Evolutionary conservation across 306 rosid species (phyloP).

Genomic region (Clitoria ternatea): DNA sequence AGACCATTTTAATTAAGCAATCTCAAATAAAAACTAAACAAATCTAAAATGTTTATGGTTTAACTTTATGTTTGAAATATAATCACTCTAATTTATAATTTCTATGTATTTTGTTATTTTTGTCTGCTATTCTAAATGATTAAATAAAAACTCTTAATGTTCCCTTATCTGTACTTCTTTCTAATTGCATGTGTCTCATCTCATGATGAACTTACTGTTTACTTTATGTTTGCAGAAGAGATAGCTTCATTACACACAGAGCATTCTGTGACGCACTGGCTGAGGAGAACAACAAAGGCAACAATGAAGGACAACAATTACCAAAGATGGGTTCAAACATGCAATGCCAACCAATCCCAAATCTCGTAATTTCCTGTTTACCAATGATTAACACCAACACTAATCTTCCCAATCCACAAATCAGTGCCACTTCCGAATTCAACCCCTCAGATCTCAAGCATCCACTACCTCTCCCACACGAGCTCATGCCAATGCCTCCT

Average conservation of each 20-base stretch:
- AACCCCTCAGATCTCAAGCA: constrained; percentile 27
- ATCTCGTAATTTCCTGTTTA: constrained; percentile 44
- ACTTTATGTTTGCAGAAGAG: constrained; percentile 55
- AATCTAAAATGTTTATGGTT: too few relatives aligned
- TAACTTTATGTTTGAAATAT: too few relatives aligned
- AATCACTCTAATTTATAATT: too few relatives aligned
- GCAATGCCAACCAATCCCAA: constrained; percentile 38
- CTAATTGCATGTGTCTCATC: background rate
- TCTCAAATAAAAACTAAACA: too few relatives aligned
- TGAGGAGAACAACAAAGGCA: constrained; percentile 62
- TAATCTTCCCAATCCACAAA: constrained; percentile 20
- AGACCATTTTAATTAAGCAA: too few relatives aligned
- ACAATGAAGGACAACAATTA: constrained; percentile 24
- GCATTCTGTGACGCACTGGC: constrained; percentile 87
- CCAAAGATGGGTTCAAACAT: constrained; percentile 28
- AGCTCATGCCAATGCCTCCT: constrained; percentile 30
- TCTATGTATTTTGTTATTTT: too few relatives aligned
- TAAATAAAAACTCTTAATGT: too few relatives aligned
- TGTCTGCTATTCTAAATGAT: too few relatives aligned
- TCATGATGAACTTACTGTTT: background rate
- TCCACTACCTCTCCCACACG: constrained; percentile 37
- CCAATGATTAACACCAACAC: constrained; percentile 16
- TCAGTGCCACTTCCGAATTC: constrained; percentile 29
- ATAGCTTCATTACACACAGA: constrained; percentile 90
- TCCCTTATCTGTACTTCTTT: too few relatives aligned